Evolutionary conservation across 768 basidiomycete species (phyloP).

Genomic region (Butyriboletus loyo): DNA sequence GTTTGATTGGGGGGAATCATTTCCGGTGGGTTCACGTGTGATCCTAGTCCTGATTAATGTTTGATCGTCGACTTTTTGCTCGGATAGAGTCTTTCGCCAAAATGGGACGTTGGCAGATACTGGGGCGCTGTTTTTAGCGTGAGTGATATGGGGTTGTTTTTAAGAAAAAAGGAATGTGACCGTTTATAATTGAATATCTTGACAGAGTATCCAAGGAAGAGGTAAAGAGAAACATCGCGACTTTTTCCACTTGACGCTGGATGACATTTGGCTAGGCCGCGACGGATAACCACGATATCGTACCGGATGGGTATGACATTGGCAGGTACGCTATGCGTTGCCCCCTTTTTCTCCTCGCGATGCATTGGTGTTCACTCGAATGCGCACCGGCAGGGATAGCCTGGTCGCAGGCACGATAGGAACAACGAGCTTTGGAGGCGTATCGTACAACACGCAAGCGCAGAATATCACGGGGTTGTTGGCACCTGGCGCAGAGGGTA

Average conservation of each 20-base stretch:
- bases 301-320: conserved; percentile 48
- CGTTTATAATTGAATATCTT: not conserved
- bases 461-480: conserved; percentile 53
- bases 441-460: conserved; percentile 46
- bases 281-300: conserved; percentile 38
- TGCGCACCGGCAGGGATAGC: conserved; percentile 27
- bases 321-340: conserved; percentile 35
- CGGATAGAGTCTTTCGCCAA: conserved; percentile 47
- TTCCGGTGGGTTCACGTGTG: conserved; percentile 34
- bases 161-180: not conserved
- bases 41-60: not conserved
- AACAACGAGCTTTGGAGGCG: conserved; percentile 37
- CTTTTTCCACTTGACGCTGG: not conserved
- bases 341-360: not conserved
- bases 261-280: conserved; percentile 19
- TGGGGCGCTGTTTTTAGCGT: conserved; percentile 59
- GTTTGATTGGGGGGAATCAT: conserved; percentile 46
- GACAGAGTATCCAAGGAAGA: conserved; percentile 49
- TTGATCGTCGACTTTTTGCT: not conserved
- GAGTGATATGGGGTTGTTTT: conserved; percentile 16
- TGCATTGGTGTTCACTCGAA: not conserved
- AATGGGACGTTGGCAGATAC: conserved; percentile 51
- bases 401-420: conserved; percentile 41
- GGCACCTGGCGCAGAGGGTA: conserved; percentile 45
- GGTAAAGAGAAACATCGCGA: conserved; percentile 11